Conservation (phyloP, 2,329 filamentous ascomycete genomes). For the Fusarium longipes region DNA sequence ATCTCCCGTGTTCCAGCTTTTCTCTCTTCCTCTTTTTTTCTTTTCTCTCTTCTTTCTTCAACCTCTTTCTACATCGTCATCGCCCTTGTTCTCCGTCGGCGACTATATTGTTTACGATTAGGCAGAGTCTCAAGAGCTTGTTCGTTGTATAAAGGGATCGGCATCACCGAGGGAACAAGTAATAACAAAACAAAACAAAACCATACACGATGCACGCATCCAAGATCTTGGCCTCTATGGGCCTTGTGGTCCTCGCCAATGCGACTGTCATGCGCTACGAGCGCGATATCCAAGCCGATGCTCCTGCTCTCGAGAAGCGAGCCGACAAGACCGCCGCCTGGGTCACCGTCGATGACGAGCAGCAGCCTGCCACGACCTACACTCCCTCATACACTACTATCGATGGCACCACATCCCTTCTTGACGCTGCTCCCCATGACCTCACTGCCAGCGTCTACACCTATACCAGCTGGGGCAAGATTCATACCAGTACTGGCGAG, state of each 20-base stretch:
- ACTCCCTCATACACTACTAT: slow-evolving; percentile 62
- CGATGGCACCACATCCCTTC: slow-evolving; percentile 55
- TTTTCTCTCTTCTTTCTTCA: not conserved
- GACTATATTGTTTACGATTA: slow-evolving; percentile 7
- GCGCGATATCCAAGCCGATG: slow-evolving; percentile 23
- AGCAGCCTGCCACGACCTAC: slow-evolving; percentile 58
- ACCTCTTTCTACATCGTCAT: slow-evolving; percentile 7
- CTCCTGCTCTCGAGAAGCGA: slow-evolving; percentile 39
- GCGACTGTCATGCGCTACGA: slow-evolving; percentile 40
- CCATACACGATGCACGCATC: slow-evolving; percentile 53
- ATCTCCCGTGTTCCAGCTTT: slow-evolving; percentile 25
- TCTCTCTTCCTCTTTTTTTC: slow-evolving; percentile 5
- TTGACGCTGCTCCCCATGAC: slow-evolving; percentile 58
- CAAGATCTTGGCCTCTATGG: slow-evolving; percentile 47
- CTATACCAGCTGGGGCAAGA: slow-evolving; percentile 50
- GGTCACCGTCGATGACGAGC: slow-evolving; percentile 63
- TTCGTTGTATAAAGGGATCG: slow-evolving; percentile 6
- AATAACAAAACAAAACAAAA: slow-evolving; percentile 24
- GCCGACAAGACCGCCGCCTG: slow-evolving; percentile 58
- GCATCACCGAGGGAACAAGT: slow-evolving; percentile 6
- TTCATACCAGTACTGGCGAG: slow-evolving; percentile 56
- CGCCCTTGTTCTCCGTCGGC: slow-evolving; percentile 33
- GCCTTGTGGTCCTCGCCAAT: slow-evolving; percentile 46
- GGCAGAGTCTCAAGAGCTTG: slow-evolving; percentile 15
- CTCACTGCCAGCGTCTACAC: slow-evolving; percentile 59